These are phyloP conservation scores for Euptelea pleiosperma DNA, from an alignment of 164 flowering plant species.

Conservation along the genomic window DNA sequence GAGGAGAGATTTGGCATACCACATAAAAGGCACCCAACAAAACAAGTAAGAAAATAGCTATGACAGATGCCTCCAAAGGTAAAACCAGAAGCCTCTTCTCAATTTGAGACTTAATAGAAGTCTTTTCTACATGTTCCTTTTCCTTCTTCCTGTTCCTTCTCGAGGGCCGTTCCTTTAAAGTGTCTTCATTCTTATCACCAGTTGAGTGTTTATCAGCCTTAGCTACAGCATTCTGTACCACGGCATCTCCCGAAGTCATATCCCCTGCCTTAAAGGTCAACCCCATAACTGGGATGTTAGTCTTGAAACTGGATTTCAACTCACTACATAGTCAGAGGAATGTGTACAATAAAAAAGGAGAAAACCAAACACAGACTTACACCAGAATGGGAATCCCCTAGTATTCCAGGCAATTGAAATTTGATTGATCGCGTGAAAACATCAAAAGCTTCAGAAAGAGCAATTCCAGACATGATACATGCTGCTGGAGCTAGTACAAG, in stretches of 20 bases:
- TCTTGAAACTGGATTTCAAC: conserved; percentile 9
- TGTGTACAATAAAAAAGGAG: conserved; percentile 1
- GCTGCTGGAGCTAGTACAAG: conserved; percentile 99
- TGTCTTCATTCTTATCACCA: conserved; percentile 52
- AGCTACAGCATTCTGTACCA: conserved; percentile 36
- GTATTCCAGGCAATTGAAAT: conserved; percentile 52
- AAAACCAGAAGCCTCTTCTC: conserved; percentile 75
- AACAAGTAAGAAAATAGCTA: conserved; percentile 69
- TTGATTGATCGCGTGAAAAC: conserved; percentile 87
- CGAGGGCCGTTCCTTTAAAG: conserved; percentile 59
- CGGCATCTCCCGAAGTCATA: conserved; percentile 28
- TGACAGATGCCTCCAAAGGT: conserved; percentile 74
- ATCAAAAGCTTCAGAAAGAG: conserved; percentile 90
- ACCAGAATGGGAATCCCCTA: conserved; percentile 28
- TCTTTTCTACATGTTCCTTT: conserved; percentile 58
- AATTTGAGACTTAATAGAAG: conserved; percentile 41
- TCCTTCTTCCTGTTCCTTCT: conserved; percentile 79
- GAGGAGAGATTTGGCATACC: conserved; percentile 43
- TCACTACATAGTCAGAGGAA: neutral
- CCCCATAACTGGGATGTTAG: conserved; percentile 19
- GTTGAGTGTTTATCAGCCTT: conserved; percentile 31
- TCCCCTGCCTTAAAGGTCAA: conserved; percentile 68
- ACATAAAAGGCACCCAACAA: conserved; percentile 94
- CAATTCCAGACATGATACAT: conserved; percentile 96
- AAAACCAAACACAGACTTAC: conserved; percentile 38